A percentile compares a stretch with the other conserved stretches of the same genome.
phyloP scores from a whole-genome alignment of 2,329 filamentous ascomycete genomes.

The Fusarium pseudocircinatum region DNA sequence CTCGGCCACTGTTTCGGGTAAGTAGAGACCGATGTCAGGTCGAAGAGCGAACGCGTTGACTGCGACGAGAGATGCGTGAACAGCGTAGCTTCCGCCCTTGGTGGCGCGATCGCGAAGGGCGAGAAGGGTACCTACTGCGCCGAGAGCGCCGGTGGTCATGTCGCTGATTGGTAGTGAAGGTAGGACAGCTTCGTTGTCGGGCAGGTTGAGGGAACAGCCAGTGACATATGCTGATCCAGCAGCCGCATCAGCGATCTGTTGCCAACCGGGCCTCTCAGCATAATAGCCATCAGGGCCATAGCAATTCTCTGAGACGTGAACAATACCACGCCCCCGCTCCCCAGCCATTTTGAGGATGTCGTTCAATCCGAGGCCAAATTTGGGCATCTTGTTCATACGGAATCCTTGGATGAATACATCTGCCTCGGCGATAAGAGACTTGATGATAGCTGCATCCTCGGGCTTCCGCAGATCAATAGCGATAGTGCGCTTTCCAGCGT shows the following conservation, averaged over 20 bases:
- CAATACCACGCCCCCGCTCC: slow-evolving; percentile 64
- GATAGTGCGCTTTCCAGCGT: slow-evolving; percentile 18
- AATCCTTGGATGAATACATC: slow-evolving; percentile 19
- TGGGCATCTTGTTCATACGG: slow-evolving; percentile 26
- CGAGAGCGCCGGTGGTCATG: slow-evolving; percentile 48
- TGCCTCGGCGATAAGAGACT: background rate
- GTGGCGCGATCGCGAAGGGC: slow-evolving; percentile 46
- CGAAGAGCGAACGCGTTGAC: slow-evolving; percentile 12
- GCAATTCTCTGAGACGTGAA: slow-evolving; percentile 74
- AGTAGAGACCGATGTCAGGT: background rate
- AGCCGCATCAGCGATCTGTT: slow-evolving; percentile 67
- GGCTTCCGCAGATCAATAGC: slow-evolving; percentile 16
- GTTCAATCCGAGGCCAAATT: slow-evolving; percentile 10
- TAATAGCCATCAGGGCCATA: slow-evolving; percentile 68
- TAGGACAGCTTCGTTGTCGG: slow-evolving; percentile 33
- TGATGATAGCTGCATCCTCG: background rate
- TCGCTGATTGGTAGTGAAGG: slow-evolving; percentile 44
- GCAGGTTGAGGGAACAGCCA: background rate
- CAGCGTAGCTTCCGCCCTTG: slow-evolving; percentile 24
- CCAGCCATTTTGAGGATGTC: slow-evolving; percentile 17
- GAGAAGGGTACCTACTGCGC: slow-evolving; percentile 47
- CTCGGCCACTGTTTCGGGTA: background rate
- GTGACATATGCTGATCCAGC: slow-evolving; percentile 16
- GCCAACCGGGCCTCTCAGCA: slow-evolving; percentile 70
- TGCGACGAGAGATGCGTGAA: slow-evolving; percentile 5